These are phyloP conservation scores for Geotrichum bryndzae DNA, from an alignment of 1,139 yeast species.

Conservation along the genomic window DNA sequence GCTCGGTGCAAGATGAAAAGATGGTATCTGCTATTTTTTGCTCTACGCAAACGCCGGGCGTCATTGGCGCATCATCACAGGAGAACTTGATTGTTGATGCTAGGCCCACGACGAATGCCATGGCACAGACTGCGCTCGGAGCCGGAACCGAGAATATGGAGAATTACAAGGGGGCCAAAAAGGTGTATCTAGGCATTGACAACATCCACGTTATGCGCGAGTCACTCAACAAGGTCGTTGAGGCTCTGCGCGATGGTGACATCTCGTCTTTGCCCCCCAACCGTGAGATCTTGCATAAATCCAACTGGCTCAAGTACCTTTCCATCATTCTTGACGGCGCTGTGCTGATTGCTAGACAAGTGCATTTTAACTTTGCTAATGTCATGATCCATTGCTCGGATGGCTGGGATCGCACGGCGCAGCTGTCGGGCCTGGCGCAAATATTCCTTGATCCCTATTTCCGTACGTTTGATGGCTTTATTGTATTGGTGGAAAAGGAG, in stretches of 20 bases:
- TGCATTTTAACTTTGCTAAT: conserved; percentile 77
- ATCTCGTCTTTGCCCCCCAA: conserved; percentile 43
- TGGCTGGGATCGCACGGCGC: conserved; percentile 98
- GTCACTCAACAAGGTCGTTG: conserved; percentile 58
- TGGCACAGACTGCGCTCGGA: conserved; percentile 94
- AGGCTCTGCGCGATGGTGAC: conserved; percentile 65
- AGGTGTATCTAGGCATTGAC: conserved; percentile 83
- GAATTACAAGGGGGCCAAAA: conserved; percentile 59
- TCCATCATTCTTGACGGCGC: conserved; percentile 68
- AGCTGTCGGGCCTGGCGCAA: conserved; percentile 76
- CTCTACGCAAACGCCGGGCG: conserved; percentile 35
- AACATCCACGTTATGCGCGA: conserved; percentile 95
- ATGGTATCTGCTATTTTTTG: conserved; percentile 66
- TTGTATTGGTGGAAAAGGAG: conserved; percentile 81
- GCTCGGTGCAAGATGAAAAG: conserved; percentile 89
- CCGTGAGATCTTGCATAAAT: conserved; percentile 47
- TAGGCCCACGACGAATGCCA: conserved; percentile 87
- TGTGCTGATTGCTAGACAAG: conserved; percentile 68
- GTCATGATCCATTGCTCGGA: conserved; percentile 90
- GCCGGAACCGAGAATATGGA: conserved; percentile 96
- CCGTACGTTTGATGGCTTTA: conserved; percentile 82
- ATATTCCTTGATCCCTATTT: conserved; percentile 85
- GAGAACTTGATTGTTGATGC: conserved; percentile 81
- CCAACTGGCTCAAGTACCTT: conserved; percentile 76
- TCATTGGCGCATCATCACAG: conserved; percentile 33